These are phyloP conservation scores for Pisolithus microcarpus DNA, from an alignment of 768 basidiomycete species.

Conservation along the genomic window DNA sequence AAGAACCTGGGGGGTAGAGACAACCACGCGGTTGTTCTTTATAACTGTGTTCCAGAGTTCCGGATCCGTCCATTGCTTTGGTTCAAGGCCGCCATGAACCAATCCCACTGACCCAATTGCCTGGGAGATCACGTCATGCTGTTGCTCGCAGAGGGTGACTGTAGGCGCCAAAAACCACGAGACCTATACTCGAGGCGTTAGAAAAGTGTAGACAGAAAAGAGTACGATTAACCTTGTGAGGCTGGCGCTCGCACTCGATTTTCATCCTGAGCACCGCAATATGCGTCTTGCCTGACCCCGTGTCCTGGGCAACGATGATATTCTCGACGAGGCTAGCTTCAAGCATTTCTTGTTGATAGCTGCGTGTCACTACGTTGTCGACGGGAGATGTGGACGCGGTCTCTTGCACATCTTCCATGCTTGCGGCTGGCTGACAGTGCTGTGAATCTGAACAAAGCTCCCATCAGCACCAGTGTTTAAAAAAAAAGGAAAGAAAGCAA, in stretches of 20 bases:
- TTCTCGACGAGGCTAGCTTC: conserved; percentile 60
- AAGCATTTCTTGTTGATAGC: conserved; percentile 78
- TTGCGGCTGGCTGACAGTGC: background rate
- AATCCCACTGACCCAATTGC: conserved; percentile 58
- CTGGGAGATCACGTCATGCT: conserved; percentile 47
- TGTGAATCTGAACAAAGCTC: background rate
- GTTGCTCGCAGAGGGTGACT: conserved; percentile 68
- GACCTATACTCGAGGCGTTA: conserved; percentile 33
- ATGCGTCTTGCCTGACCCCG: conserved; percentile 75
- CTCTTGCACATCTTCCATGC: conserved; percentile 9
- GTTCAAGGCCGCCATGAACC: conserved; percentile 63
- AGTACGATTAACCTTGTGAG: conserved; percentile 43
- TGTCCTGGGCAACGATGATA: conserved; percentile 71
- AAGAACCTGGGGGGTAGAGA: conserved; percentile 72
- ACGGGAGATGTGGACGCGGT: background rate
- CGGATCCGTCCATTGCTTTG: conserved; percentile 68
- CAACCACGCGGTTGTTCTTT: conserved; percentile 51
- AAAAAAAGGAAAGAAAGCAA: too few species aligned
- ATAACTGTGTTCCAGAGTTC: conserved; percentile 54
- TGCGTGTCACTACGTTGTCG: conserved; percentile 30
- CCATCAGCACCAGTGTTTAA: background rate
- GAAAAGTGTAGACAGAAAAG: background rate
- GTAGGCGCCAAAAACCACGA: conserved; percentile 81
- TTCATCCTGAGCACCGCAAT: conserved; percentile 70
- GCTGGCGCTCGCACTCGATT: conserved; percentile 54